Evolutionary conservation across 192 early-diverging fungal species (phyloP).

Genomic region (Coemansia brasiliensis): DNA sequence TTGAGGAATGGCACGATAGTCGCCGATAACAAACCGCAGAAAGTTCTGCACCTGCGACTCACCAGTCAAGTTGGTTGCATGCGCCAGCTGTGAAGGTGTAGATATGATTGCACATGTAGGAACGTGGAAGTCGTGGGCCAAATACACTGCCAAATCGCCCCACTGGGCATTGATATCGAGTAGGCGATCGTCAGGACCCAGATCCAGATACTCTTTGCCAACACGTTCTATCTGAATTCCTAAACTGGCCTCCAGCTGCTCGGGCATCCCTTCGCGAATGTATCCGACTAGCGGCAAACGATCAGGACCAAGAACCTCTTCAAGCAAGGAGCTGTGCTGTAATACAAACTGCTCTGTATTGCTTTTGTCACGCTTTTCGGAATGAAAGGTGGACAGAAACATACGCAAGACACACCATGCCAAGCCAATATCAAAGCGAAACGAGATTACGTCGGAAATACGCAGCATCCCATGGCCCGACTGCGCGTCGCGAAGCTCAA

Average conservation of each 20-base stretch:
- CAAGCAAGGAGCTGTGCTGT: constrained; percentile 46
- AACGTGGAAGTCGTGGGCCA: constrained; percentile 39
- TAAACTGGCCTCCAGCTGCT: constrained; percentile 30
- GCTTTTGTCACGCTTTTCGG: constrained; percentile 19
- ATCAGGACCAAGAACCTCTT: constrained; percentile 44
- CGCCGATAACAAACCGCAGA: constrained; percentile 41
- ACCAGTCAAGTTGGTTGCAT: constrained; percentile 42
- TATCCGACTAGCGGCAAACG: constrained; percentile 50
- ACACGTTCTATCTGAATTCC: constrained; percentile 42
- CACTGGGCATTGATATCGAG: constrained; percentile 47
- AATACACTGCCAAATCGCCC: constrained; percentile 53
- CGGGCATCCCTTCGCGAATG: constrained; percentile 41
- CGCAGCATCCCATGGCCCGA: constrained; percentile 43
- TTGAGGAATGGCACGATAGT: constrained; percentile 40
- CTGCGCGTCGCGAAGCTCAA: constrained; percentile 53
- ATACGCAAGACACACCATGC: constrained; percentile 26
- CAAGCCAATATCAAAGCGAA: constrained; percentile 27
- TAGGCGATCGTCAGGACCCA: constrained; percentile 47
- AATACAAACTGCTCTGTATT: constrained; percentile 31
- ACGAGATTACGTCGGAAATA: constrained; percentile 38
- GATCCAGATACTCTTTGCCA: constrained; percentile 45
- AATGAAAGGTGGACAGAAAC: constrained; percentile 28
- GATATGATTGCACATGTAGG: constrained; percentile 37
- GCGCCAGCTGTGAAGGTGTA: constrained; percentile 39
- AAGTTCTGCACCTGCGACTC: constrained; percentile 46